Conservation (phyloP, 83 land plant genomes). For the Larix sibirica region DNA sequence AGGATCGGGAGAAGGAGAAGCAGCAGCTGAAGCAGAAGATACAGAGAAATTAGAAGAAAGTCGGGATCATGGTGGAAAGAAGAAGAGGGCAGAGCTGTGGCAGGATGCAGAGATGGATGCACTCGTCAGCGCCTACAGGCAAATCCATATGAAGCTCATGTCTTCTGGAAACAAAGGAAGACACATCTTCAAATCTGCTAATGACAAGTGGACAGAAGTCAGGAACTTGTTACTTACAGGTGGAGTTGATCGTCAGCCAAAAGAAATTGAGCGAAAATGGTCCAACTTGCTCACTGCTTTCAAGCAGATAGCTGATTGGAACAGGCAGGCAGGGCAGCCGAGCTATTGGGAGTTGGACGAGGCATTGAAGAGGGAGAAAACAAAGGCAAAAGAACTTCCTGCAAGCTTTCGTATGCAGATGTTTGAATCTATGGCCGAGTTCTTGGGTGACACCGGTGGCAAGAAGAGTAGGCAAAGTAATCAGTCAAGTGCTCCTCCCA, state of each 20-base stretch:
- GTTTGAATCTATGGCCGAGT: conserved; percentile 41
- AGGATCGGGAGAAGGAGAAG: conserved; percentile 5
- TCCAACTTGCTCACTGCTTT: conserved; percentile 38
- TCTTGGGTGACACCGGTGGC: conserved; percentile 32
- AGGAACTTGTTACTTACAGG: conserved; percentile 19
- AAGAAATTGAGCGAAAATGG: conserved; percentile 42
- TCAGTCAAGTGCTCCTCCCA: not conserved
- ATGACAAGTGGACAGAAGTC: conserved; percentile 31
- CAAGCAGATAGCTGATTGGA: conserved; percentile 41
- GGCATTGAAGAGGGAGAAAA: conserved; percentile 30
- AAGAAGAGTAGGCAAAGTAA: conserved; percentile 10
- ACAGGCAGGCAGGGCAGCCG: conserved; percentile 29
- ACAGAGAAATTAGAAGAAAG: conserved; percentile 16
- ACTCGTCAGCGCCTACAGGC: conserved; percentile 29
- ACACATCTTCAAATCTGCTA: conserved; percentile 31
- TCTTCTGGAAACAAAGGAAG: conserved; percentile 33
- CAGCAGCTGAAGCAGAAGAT: conserved; percentile 14
- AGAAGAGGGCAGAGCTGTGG: conserved; percentile 41
- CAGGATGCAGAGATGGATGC: conserved; percentile 46
- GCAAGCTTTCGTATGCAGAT: conserved; percentile 37
- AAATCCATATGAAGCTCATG: conserved; percentile 26
- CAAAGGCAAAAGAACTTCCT: conserved; percentile 42
- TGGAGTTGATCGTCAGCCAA: conserved; percentile 36
- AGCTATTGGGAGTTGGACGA: conserved; percentile 40
- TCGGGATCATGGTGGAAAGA: conserved; percentile 19